Evolutionary conservation across 2,329 filamentous ascomycete species (phyloP).

Genomic region (Hypoxylon sp.): DNA sequence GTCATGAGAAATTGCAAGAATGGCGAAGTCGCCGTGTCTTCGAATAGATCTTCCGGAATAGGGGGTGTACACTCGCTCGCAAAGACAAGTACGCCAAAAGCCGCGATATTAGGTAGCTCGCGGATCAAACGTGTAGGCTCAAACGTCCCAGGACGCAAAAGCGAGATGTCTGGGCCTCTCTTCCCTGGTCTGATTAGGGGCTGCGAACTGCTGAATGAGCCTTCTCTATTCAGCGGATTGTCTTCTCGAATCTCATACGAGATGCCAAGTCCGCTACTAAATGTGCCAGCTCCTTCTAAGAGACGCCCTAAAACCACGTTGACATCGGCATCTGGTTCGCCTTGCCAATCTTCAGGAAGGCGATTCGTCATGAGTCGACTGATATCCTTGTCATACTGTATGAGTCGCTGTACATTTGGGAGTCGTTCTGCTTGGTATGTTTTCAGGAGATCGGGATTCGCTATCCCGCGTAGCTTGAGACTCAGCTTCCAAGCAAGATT

Average conservation of each 20-base stretch:
- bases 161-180: conserved; percentile 60
- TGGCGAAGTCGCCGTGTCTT: conserved; percentile 17
- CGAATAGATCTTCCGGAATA: conserved; percentile 18
- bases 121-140: conserved; percentile 59
- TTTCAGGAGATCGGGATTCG: conserved; percentile 50
- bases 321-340: conserved; percentile 57
- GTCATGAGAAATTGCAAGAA: conserved; percentile 26
- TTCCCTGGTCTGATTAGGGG: conserved; percentile 55
- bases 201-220: conserved; percentile 29
- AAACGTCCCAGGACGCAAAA: conserved; percentile 61
- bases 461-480: conserved; percentile 47
- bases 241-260: conserved; percentile 58
- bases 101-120: conserved; percentile 58
- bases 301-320: conserved; percentile 66
- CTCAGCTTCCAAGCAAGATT: conserved; percentile 63
- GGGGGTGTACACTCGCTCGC: conserved; percentile 9
- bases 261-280: conserved; percentile 62
- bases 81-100: conserved; percentile 60
- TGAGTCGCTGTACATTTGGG: conserved; percentile 56
- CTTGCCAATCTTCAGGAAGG: conserved; percentile 55
- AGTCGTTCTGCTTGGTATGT: conserved; percentile 58
- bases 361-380: conserved; percentile 56
- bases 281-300: conserved; percentile 57
- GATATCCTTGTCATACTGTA: conserved; percentile 58
- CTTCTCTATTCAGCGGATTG: conserved; percentile 61